Conservation (phyloP, 805 yeast genomes). For the Lipomyces chichibuensis region DNA sequence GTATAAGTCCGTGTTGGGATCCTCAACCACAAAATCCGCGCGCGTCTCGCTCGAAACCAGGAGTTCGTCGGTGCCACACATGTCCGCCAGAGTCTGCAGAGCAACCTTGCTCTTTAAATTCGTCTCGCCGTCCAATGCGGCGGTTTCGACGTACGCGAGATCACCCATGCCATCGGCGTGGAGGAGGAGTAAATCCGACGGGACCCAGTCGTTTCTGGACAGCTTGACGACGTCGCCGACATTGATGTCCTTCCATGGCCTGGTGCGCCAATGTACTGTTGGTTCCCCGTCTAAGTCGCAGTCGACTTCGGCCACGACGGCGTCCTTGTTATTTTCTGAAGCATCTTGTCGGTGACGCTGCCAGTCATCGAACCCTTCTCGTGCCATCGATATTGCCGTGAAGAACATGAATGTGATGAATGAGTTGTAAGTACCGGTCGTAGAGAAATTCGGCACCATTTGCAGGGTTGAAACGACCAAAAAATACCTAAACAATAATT, state of each 20-base stretch:
- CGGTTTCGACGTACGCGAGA: slow-evolving; percentile 82
- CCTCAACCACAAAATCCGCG: slow-evolving; percentile 71
- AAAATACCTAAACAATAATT: slow-evolving; percentile 55
- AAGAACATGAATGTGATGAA: slow-evolving; percentile 85
- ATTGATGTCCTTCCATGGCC: slow-evolving; percentile 71
- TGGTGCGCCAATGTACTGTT: slow-evolving; percentile 42
- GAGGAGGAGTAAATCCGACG: slow-evolving; percentile 82
- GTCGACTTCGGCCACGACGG: slow-evolving; percentile 44
- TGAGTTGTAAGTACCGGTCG: slow-evolving; percentile 94
- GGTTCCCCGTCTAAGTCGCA: slow-evolving; percentile 18
- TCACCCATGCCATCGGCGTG: slow-evolving; percentile 63
- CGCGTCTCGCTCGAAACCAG: slow-evolving; percentile 50
- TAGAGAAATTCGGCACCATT: slow-evolving; percentile 95
- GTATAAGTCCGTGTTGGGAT: slow-evolving; percentile 89
- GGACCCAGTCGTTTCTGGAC: slow-evolving; percentile 84
- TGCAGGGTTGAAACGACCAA: slow-evolving; percentile 88
- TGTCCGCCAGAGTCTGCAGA: slow-evolving; percentile 61
- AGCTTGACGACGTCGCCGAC: slow-evolving; percentile 87
- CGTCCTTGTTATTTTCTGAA: slow-evolving; percentile 70
- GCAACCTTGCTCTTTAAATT: slow-evolving; percentile 78
- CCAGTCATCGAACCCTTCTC: slow-evolving; percentile 95
- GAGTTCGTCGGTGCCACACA: slow-evolving; percentile 54
- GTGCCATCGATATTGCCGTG: slow-evolving; percentile 81
- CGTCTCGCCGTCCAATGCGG: slow-evolving; percentile 98
- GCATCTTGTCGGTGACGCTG: slow-evolving; percentile 82